Percentiles rank a stretch among this genome's conserved stretches.
phyloP scores from a whole-genome alignment of 371 early-diverging fungal genomes.

The Phascolomyces articulosus region DNA sequence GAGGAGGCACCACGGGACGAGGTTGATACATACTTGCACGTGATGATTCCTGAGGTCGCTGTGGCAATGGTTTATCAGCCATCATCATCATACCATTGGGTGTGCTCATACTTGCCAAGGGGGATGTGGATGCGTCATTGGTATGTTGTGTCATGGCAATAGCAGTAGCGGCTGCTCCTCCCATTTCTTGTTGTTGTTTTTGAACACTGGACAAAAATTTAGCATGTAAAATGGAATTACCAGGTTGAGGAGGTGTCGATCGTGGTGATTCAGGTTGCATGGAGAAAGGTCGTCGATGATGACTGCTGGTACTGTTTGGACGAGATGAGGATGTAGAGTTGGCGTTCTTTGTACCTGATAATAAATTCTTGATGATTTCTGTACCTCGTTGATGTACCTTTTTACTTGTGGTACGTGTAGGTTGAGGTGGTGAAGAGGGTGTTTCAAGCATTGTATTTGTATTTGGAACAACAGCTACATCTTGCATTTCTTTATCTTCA shows the following conservation, averaged over 20 bases:
- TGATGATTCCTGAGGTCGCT: slow-evolving; percentile 26
- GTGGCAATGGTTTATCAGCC: slow-evolving; percentile 31
- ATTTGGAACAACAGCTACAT: neutral
- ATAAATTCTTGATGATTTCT: slow-evolving; percentile 11
- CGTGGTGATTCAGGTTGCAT: slow-evolving; percentile 6
- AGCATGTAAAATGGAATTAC: slow-evolving; percentile 41
- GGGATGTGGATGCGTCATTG: neutral
- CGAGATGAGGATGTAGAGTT: slow-evolving; percentile 1
- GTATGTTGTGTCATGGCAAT: too few species aligned
- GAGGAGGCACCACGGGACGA: slow-evolving; percentile 15
- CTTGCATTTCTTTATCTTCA: slow-evolving; percentile 4
- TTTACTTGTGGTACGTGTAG: slow-evolving; percentile 9
- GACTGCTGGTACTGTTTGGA: slow-evolving; percentile 1
- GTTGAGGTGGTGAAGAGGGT: slow-evolving; percentile 1
- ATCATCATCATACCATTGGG: slow-evolving; percentile 12
- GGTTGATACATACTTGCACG: slow-evolving; percentile 32
- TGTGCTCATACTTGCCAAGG: slow-evolving; percentile 25
- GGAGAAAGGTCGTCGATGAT: slow-evolving; percentile 2
- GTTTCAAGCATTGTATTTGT: neutral
- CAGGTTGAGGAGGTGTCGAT: neutral
- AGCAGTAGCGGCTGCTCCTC: slow-evolving; percentile 4
- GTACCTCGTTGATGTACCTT: slow-evolving; percentile 13
- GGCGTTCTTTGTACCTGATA: slow-evolving; percentile 9
- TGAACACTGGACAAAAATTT: slow-evolving; percentile 46
- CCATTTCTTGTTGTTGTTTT: slow-evolving; percentile 22